Base-by-base conservation (phyloP, 768 basidiomycete species). In the Xerocomellus chrysenteron region DNA sequence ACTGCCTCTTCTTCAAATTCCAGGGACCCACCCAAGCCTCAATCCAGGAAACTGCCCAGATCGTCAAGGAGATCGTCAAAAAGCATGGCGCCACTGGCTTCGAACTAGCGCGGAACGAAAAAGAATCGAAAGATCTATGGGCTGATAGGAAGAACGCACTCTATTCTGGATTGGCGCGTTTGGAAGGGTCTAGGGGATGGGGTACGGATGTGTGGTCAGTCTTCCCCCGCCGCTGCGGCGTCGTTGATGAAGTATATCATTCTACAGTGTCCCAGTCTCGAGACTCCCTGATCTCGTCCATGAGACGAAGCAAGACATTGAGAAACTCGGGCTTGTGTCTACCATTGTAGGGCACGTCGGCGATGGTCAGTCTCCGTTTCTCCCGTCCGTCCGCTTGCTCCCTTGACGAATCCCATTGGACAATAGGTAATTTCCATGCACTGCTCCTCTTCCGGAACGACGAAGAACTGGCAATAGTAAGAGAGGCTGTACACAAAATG, bases 1-100 rank as follows among this genome's bases (percentile, higher is more conserved):
- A 92, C 66, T 84, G 81, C 21, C 77, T 96, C 12, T 92, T 93
- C 75, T 89, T 96, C 80, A 92, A 94, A 69, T 85, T 96, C 69
- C 90, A 92, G 63, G 90, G 90, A 12, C 80, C 85, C 10, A 81
- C 85, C 1, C 73, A 76, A 1, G 73, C 78, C 2, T 79, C 85
- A 4, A 72, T 92, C n/a, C 67, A 75, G 2, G 87, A 88, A 60
- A 84, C 85, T 0, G 82, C 86, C 0, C 73, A 75, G 7, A 76
- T 86, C 16, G 84, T 87, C 26, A 75, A 83, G 59, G 72, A 72
- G 47, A 76, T 92, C 32, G 78, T 82, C 10, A 76, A 78, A 67
- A 82, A 80, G 65, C 79, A 94, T 55, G 88, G 88, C 0, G 89
- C 87, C 4, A 80, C 78, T 10, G 80, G 82, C 5, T 90, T 90